Percentiles rank a stretch among this genome's conserved stretches.
These are phyloP conservation scores for Phytopythium helicoides DNA, from an alignment of 352 stramenopile genomes.

Conservation along the genomic window DNA sequence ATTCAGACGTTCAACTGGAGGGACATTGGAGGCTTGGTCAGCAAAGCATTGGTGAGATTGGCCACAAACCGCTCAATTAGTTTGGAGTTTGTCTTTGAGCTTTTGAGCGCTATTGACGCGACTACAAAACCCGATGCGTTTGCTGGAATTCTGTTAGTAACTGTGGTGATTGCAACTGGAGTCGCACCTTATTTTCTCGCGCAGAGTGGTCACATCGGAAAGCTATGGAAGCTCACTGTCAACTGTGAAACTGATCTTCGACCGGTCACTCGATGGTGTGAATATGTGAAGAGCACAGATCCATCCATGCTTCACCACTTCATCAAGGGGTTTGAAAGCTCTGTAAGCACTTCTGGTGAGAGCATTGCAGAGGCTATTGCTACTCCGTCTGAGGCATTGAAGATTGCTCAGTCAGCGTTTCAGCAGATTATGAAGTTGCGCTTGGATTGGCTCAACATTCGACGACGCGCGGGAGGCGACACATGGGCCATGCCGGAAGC, in stretches of 20 bases:
- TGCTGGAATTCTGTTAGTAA: not conserved
- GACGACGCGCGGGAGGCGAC: conserved; percentile 3
- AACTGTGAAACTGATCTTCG: not conserved
- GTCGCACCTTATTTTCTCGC: conserved; percentile 1
- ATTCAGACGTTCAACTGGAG: conserved; percentile 10
- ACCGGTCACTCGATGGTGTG: conserved; percentile 1
- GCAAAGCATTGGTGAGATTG: not conserved
- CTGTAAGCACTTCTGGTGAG: not conserved
- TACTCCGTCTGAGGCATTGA: not conserved
- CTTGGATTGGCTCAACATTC: conserved; percentile 8
- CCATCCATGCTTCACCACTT: conserved; percentile 2
- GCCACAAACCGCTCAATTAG: not conserved
- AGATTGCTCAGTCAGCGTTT: conserved; percentile 1
- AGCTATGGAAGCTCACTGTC: conserved; percentile 9
- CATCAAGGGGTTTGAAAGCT: conserved; percentile 4
- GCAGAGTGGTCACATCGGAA: not conserved
- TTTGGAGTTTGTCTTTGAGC: conserved; percentile 10
- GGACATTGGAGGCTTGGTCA: not conserved
- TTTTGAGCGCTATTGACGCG: conserved; percentile 7
- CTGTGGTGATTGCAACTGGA: conserved; percentile 1
- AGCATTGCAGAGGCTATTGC: too few species aligned
- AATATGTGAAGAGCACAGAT: conserved; percentile 7
- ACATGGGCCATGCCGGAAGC: conserved; percentile 13
- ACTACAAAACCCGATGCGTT: conserved; percentile 1
- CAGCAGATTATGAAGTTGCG: conserved; percentile 4